Evolutionary conservation across 2,329 filamentous ascomycete species (phyloP).

Genomic region (Albifimbria verrucaria): DNA sequence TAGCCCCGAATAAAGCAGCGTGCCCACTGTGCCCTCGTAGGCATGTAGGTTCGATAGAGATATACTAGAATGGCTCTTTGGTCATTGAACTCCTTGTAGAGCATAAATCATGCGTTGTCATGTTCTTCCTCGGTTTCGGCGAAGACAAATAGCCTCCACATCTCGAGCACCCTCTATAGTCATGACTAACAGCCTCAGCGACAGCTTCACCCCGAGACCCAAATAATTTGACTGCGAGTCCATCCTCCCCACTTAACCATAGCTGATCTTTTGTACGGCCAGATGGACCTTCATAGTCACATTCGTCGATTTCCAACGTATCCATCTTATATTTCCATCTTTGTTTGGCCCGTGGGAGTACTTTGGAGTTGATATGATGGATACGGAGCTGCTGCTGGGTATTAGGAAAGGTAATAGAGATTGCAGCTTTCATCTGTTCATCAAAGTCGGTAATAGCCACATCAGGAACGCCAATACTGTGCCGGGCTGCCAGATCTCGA

Average conservation of each 20-base stretch:
- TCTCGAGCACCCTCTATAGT: neutral
- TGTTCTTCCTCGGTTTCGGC: neutral
- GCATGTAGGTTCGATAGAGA: constrained; percentile 8
- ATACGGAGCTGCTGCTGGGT: no score
- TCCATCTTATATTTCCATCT: neutral
- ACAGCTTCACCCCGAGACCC: neutral
- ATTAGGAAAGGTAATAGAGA: constrained; percentile 1
- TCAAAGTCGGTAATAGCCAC: constrained; percentile 4
- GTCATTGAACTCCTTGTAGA: constrained; percentile 5
- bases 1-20: constrained; percentile 8
- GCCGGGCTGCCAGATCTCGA: neutral
- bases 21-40: constrained; percentile 7
- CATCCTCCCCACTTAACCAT: neutral
- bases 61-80: constrained; percentile 5
- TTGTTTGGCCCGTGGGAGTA: constrained; percentile 5
- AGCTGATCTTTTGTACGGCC: neutral
- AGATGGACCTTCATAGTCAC: neutral
- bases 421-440: constrained; percentile 2
- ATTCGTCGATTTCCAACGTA: neutral
- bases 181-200: neutral
- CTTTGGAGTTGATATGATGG: constrained; percentile 6
- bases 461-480: constrained; percentile 1
- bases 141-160: neutral
- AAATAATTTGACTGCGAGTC: neutral
- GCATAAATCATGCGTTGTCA: constrained; percentile 1